Evolutionary conservation across 805 yeast species (phyloP).

Genomic region (Jamesozyma lodderae): DNA sequence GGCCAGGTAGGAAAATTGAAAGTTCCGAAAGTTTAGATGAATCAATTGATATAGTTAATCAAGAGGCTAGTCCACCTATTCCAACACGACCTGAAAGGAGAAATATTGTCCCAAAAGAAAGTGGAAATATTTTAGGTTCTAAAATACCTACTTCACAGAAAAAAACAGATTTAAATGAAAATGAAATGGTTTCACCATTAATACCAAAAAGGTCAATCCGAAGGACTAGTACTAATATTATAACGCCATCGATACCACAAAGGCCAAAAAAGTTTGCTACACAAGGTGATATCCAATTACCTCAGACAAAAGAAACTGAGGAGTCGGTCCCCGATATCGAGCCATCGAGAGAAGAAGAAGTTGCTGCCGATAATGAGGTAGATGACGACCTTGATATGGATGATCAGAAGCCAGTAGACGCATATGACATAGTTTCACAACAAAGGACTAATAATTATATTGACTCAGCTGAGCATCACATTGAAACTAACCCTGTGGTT

Average conservation of each 20-base stretch:
- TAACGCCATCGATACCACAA: constrained; percentile 1
- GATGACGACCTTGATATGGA: no score
- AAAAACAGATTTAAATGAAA: no score
- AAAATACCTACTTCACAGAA: no score
- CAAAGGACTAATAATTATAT: no score
- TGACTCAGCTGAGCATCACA: no score
- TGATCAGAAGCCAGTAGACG: no score
- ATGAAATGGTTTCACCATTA: constrained; percentile 2
- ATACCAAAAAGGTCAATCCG: constrained; percentile 5
- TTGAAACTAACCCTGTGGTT: no score
- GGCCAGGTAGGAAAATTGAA: not conserved
- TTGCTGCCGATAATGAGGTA: not conserved
- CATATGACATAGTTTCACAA: no score
- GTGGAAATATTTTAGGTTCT: no score
- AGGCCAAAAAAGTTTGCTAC: not conserved
- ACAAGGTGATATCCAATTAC: not conserved
- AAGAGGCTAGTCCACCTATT: not conserved
- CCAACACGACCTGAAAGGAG: not conserved
- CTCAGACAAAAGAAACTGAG: not conserved
- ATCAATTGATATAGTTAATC: not conserved
- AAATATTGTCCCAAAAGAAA: no score
- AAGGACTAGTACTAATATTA: constrained; percentile 1
- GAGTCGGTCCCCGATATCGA: not conserved
- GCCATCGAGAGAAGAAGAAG: not conserved
- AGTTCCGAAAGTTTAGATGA: not conserved